Base-by-base conservation (phyloP, 768 basidiomycete species). In the Kwoniella newhampshirensis region DNA sequence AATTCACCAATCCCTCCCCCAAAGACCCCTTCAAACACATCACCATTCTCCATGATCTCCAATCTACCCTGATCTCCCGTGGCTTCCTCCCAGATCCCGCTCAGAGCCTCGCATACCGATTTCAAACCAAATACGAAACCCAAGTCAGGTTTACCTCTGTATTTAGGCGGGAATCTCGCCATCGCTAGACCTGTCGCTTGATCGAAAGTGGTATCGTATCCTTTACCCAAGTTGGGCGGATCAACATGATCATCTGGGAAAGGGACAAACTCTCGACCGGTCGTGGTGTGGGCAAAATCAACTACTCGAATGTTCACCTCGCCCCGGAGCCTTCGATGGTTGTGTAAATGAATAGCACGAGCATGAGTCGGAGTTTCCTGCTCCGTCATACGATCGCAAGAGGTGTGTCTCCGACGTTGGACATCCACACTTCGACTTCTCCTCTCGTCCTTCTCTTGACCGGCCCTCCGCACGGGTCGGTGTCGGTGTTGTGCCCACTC, bases 281-380 rank as follows among this genome's bases (percentile, higher is more conserved):
- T 97, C 8, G 92, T 97, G 49, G 96, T 97, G 73, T 97, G 94
- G 12, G 94, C 96, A 78, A 99, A 99, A 77, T 99, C 96, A 53
- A 99, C 96, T 49, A 99, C 85, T 32, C 93, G 90, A 60, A 99
- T 88, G 71, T 89, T 91, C 58, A 98, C 84, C 74, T 96, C 94
- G 28, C 96, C 96, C 21, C 89, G 80, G 72, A 86, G 87, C 56
- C 86, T 84, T 0, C 49, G 58, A 18, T 60, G 51, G 30, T 32
- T 52, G 58, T 42, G 1, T 44, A 37, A 18, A 15, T 23, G 2
- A 21, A 25, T 12, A n/a, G 15, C 21, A 44, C 40, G 13, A 21
- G 17, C n/a, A n/a, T n/a, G n/a, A n/a, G n/a, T n/a, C n/a, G n/a
- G n/a, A n/a, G n/a, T n/a, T 15, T 54, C 25, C 8, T 8, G 26